Conservation (phyloP, 2,329 filamentous ascomycete species). For the Colletotrichum scovillei region DNA sequence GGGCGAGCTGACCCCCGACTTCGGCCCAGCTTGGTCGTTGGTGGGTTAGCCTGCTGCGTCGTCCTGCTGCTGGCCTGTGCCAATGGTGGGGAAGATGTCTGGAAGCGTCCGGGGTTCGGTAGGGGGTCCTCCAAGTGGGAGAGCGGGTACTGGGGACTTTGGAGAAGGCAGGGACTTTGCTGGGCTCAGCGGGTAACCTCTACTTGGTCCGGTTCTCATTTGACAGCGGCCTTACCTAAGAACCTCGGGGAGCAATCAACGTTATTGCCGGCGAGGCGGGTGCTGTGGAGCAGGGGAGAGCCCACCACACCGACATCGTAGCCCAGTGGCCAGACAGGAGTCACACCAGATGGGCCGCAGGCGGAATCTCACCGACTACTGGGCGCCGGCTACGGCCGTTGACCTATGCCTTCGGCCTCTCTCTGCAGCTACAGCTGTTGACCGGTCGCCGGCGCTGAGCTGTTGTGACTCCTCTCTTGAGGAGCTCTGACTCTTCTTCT, state of each 20-base stretch:
- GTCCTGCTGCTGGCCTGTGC: constrained; percentile 27
- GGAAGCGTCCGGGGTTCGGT: constrained; percentile 33
- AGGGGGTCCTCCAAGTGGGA: constrained; percentile 25
- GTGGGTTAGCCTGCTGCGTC: constrained; percentile 26
- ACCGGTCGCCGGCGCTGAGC: constrained; percentile 6
- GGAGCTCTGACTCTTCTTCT: background rate
- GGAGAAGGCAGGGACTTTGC: constrained; percentile 23
- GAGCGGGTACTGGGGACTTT: constrained; percentile 36
- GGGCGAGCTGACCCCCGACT: constrained; percentile 36
- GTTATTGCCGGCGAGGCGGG: constrained; percentile 33
- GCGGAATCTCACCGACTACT: constrained; percentile 29
- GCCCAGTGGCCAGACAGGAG: constrained; percentile 19
- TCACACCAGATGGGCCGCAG: constrained; percentile 28
- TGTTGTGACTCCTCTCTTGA: constrained; percentile 14
- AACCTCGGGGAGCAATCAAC: constrained; percentile 33
- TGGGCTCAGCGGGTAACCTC: constrained; percentile 20
- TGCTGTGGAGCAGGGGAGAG: constrained; percentile 13
- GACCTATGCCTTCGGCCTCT: constrained; percentile 5
- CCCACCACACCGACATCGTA: constrained; percentile 25
- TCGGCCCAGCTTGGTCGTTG: constrained; percentile 36
- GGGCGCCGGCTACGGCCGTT: constrained; percentile 30
- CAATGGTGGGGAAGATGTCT: constrained; percentile 33
- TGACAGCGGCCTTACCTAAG: constrained; percentile 35
- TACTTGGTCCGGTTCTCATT: constrained; percentile 31
- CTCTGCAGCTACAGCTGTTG: constrained; percentile 4